Evolutionary conservation across 441 rosid genomes (phyloP).

Genomic region (Capsella rubella): DNA sequence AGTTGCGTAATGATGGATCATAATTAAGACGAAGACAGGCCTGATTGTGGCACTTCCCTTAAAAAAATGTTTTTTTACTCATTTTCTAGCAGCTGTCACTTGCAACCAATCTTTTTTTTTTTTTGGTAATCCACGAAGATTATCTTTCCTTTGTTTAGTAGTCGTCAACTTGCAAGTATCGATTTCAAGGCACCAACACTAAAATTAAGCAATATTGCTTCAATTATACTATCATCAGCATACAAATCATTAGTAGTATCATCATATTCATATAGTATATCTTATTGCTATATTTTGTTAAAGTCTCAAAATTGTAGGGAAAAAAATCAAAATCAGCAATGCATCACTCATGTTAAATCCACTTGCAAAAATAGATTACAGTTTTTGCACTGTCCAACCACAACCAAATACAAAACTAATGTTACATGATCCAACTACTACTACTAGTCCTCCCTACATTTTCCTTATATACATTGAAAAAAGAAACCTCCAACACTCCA

Average conservation of each 20-base stretch:
- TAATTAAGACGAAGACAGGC: not conserved
- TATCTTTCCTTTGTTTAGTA: slow-evolving; percentile 7
- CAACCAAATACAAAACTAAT: not conserved
- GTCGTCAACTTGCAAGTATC: slow-evolving; percentile 12
- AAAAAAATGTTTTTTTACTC: too few relatives aligned
- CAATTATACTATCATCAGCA: not conserved
- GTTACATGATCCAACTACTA: slow-evolving; percentile 38
- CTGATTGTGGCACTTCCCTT: slow-evolving; percentile 16
- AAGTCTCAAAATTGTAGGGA: not conserved
- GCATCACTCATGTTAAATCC: not conserved
- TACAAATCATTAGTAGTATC: not conserved
- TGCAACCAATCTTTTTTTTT: not conserved
- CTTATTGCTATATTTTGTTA: not conserved
- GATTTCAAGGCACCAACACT: too few relatives aligned
- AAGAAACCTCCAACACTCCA: not conserved
- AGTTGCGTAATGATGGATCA: not conserved
- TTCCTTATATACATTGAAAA: not conserved
- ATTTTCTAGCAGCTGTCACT: too few relatives aligned
- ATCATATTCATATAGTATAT: not conserved
- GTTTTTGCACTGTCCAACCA: slow-evolving; percentile 20
- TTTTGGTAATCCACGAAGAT: not conserved
- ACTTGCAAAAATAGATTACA: not conserved
- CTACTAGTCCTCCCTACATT: not conserved
- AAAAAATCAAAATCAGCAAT: not conserved
- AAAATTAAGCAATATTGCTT: not conserved